These are phyloP conservation scores for Podaxis sp. DNA, from an alignment of 768 basidiomycete species.

Conservation along the genomic window DNA sequence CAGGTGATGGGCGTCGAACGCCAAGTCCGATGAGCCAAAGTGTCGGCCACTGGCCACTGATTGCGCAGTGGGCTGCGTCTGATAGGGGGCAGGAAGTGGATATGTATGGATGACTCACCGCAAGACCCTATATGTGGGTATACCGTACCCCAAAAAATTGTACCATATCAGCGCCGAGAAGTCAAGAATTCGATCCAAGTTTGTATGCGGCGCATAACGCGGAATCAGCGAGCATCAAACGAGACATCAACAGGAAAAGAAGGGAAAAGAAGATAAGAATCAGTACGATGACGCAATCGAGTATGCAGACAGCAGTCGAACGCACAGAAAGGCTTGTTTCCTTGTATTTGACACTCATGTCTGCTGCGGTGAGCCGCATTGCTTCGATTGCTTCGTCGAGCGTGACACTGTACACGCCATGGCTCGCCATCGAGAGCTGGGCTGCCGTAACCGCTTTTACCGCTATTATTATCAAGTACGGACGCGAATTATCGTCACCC, in stretches of 20 bases:
- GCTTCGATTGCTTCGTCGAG: slow-evolving; percentile 96
- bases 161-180: not conserved
- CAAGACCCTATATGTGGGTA: slow-evolving; percentile 38
- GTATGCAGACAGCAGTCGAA: not conserved
- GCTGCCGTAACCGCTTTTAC: slow-evolving; percentile 94
- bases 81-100: not conserved
- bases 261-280: slow-evolving; percentile 5
- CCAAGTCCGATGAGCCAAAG: not conserved
- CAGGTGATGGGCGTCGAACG: no score
- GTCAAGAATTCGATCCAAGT: not conserved
- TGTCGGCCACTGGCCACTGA: not conserved
- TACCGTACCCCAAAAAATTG: not conserved
- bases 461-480: slow-evolving; percentile 40
- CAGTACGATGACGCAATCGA: not conserved
- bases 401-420: slow-evolving; percentile 82
- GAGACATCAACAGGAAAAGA: not conserved
- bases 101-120: slow-evolving; percentile 27
- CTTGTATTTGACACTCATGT: slow-evolving; percentile 95
- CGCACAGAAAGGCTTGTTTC: slow-evolving; percentile 90
- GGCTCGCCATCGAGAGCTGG: slow-evolving; percentile 90
- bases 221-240: not conserved
- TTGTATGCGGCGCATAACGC: not conserved
- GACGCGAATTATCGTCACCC: not conserved
- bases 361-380: slow-evolving; percentile 88
- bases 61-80: not conserved